Percentiles rank a stretch among this genome's conserved stretches.
phyloP scores from a whole-genome alignment of 1,284 basidiomycete species.

The Rhizoctonia solani region DNA sequence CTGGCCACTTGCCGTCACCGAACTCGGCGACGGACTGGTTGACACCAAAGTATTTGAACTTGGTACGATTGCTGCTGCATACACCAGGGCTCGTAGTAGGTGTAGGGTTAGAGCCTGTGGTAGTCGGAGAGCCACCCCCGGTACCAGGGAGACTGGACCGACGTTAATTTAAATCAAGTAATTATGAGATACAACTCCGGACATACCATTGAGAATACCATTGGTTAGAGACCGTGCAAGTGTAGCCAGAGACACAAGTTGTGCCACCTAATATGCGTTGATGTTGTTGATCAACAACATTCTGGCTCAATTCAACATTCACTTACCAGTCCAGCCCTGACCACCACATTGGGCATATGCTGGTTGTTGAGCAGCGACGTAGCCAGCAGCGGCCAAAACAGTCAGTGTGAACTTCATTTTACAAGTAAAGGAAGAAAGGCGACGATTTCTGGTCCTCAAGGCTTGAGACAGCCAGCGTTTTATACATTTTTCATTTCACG shows the following conservation, averaged over 20 bases:
- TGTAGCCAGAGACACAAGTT: conserved; percentile 36
- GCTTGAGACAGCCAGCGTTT: not conserved
- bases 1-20: conserved; percentile 46
- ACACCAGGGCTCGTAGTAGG: conserved; percentile 33
- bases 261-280: conserved; percentile 19
- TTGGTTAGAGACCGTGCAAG: conserved; percentile 35
- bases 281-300: not conserved
- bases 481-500: not conserved
- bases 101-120: conserved; percentile 34
- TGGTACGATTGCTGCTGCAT: conserved; percentile 48
- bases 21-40: conserved; percentile 66
- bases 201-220: conserved; percentile 38
- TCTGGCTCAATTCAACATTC: not conserved
- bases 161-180: too few species aligned
- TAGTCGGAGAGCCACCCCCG: conserved; percentile 29
- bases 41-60: conserved; percentile 66
- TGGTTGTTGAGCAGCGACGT: conserved; percentile 31
- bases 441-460: not conserved
- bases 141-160: conserved; percentile 19
- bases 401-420: conserved; percentile 10
- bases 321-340: conserved; percentile 20
- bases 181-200: not conserved
- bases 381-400: conserved; percentile 31
- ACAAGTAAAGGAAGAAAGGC: not conserved
- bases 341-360: conserved; percentile 35